Percentiles rank a stretch among this genome's conserved stretches.
These are phyloP conservation scores for Fomes fomentarius DNA, from an alignment of 1,284 basidiomycete species.

Conservation along the genomic window DNA sequence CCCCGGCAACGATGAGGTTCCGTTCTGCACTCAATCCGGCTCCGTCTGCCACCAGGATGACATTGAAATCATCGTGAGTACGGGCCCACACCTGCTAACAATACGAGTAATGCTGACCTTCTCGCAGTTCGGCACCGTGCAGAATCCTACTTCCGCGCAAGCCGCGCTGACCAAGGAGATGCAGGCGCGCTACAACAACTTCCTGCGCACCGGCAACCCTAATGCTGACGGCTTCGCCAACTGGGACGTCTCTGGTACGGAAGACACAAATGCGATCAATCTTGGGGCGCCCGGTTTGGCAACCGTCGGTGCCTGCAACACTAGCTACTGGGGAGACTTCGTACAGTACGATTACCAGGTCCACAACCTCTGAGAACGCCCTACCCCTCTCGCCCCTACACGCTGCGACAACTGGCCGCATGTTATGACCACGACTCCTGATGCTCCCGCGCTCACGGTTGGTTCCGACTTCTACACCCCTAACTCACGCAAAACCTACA, in stretches of 20 bases:
- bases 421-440: too few relatives aligned
- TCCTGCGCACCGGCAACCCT: slow-evolving; percentile 62
- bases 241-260: slow-evolving; percentile 56
- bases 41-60: slow-evolving; percentile 76
- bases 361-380: slow-evolving; percentile 47
- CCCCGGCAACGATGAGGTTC: slow-evolving; percentile 57
- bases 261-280: slow-evolving; percentile 53
- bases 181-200: slow-evolving; percentile 69
- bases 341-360: slow-evolving; percentile 76
- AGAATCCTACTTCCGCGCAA: slow-evolving; percentile 59
- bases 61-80: slow-evolving; percentile 66
- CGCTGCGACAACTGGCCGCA: too few relatives aligned
- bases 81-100: not conserved
- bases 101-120: not conserved
- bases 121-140: slow-evolving; percentile 66
- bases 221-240: slow-evolving; percentile 47
- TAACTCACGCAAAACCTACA: not conserved
- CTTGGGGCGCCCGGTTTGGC: slow-evolving; percentile 58
- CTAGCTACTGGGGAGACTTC: slow-evolving; percentile 64
- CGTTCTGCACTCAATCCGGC: slow-evolving; percentile 57
- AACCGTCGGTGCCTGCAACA: slow-evolving; percentile 58
- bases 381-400: too few relatives aligned
- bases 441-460: too few relatives aligned
- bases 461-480: not conserved
- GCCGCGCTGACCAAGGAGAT: slow-evolving; percentile 61